Base-by-base conservation (phyloP, 2,329 filamentous ascomycete species). In the Fusarium annulatum region DNA sequence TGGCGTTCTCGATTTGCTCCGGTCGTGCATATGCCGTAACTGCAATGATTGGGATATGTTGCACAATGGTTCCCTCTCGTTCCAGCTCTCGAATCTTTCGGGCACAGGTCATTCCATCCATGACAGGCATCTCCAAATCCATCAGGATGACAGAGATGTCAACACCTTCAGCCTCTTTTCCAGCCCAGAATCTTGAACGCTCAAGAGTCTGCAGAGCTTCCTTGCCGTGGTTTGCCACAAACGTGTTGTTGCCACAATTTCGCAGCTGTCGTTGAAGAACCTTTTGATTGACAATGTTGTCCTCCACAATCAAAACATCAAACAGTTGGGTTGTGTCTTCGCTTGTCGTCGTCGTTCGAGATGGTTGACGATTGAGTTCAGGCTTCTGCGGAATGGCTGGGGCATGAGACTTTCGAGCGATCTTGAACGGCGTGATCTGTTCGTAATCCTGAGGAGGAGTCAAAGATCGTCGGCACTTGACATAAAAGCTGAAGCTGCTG, bases 101-200 rank as follows among this genome's bases (percentile, higher is more conserved):
- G 18, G 93, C 91, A 71, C 93, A 94, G 5, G 92, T 92, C 81
- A 93, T 89, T 41, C 93, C 93, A 76, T 95, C 92, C 93, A 95
- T 95, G 48, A 94, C 87, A 2, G 93, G 93, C 93, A 95, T 95
- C 77, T 95, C 93, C 53, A 94, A 86, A 78, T 95, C 93, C 93
- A 95, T 94, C 10, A 95, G 81, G 18, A 95, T 91, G 51, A 94
- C 86, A 14, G 90, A 89, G 30, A 93, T 86, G 53, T 90, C 86
- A 14, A 86, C 81, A 5, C 86, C 86, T 19, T 84, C 81, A 21
- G 80, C 67, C 69, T 86, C 85, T 14, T 85, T 82, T 19, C 86
- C 86, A 28, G 80, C 78, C 89, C 89, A 90, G 78, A 88, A 90
- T 10, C 85, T 84, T 14, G 89, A 90, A 55, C 82, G 84, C 67